Base-by-base conservation (phyloP, 2,329 filamentous ascomycete species). In the Aspergillus niger region DNA sequence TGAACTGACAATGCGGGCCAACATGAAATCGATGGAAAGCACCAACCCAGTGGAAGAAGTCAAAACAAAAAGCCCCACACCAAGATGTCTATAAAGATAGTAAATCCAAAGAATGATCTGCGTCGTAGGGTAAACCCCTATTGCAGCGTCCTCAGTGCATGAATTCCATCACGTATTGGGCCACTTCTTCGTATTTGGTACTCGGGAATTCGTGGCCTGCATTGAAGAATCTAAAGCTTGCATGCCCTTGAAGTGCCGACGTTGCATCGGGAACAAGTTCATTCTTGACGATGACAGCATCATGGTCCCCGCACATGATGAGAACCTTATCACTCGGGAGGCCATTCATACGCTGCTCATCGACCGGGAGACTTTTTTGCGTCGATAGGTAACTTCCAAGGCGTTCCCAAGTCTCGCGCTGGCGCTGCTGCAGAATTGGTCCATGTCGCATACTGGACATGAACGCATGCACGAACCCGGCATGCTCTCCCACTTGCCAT, bases 201-300 rank as follows among this genome's bases (percentile, higher is more conserved):
- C 91, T 86, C 1, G 86, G 87, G 61, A 92, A 78, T 69, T 91
- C 89, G 71, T 92, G 90, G 0, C 89, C 89, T 4, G 85, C 88
- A 24, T 85, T 80, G 15, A 91, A 69, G 24, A 84, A 76, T 44
- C 81, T 77, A 53, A 88, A 81, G 59, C 84, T 80, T 3, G 89
- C 81, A 58, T 88, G 85, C 24, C 79, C 75, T 2, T 87, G 86
- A 22, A 92, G 73, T 13, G 83, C 82, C 10, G 76, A 76, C 8
- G 75, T 79, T 2, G 84, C 85, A 73, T 92, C 90, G 48, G 85
- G 81, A 1, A 84, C 76, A 24, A 88, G 76, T 76, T 92, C 89
- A 7, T 86, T 81, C 58, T 81, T 81, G n/a, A 87, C 76, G 44
- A 92, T 85, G 22, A 93, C 85, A 0, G 83, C 78, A 73, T 95